Evolutionary conservation across 192 early-diverging fungal species (phyloP).

Genomic region (Coemansia sp.): DNA sequence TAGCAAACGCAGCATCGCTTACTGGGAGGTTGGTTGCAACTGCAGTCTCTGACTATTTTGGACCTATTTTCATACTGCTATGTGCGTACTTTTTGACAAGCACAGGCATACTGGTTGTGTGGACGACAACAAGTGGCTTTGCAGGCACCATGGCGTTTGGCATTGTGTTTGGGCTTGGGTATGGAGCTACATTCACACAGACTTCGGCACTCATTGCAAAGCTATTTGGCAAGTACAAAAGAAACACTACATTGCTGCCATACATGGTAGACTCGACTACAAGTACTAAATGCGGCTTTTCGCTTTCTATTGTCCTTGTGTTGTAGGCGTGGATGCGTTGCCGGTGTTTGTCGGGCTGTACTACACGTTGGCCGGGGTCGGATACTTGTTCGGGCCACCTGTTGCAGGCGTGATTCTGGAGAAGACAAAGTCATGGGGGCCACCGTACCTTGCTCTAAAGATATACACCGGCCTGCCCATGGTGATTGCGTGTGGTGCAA

Average conservation of each 20-base stretch:
- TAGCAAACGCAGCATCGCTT: constrained; percentile 46
- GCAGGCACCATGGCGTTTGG: constrained; percentile 51
- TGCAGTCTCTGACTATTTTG: constrained; percentile 33
- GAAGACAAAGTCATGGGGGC: constrained; percentile 44
- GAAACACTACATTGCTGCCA: not conserved
- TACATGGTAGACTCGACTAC: not conserved
- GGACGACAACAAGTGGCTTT: constrained; percentile 37
- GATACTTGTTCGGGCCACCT: constrained; percentile 48
- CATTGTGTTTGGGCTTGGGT: constrained; percentile 50
- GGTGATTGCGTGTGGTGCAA: constrained; percentile 38
- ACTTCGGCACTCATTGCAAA: constrained; percentile 47
- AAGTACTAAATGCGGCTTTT: not conserved
- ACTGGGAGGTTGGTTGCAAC: constrained; percentile 30
- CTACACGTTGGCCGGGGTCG: constrained; percentile 43
- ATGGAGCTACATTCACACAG: constrained; percentile 51
- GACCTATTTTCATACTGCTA: constrained; percentile 26
- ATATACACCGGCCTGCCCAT: constrained; percentile 44
- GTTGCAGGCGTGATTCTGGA: constrained; percentile 48
- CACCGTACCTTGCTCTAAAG: constrained; percentile 45
- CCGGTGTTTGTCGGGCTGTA: constrained; percentile 49
- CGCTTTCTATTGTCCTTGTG: not conserved
- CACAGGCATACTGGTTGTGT: constrained; percentile 32
- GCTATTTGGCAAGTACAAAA: constrained; percentile 42
- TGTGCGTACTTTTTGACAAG: constrained; percentile 32
- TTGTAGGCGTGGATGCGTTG: constrained; percentile 47